Base-by-base conservation (phyloP, 2,329 filamentous ascomycete genomes). In the Neofusicoccum umdonicola region DNA sequence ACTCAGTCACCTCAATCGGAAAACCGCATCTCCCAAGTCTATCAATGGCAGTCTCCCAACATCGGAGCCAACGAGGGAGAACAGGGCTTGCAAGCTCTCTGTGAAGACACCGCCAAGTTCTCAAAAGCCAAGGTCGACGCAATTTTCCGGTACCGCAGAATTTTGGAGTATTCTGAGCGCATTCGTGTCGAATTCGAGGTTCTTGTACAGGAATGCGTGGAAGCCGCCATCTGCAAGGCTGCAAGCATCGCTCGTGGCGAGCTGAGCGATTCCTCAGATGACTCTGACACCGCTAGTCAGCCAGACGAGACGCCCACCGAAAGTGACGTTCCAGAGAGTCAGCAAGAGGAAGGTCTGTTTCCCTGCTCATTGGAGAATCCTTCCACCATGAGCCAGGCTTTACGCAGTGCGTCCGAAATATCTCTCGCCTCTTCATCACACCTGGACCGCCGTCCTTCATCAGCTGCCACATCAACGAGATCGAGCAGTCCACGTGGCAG, bases 1-100 rank as follows among this genome's bases (percentile, higher is more conserved):
- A 97, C 94, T 0, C 91, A 97, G 74, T 99, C 95, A 4, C 95
- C 95, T 0, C 92, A 97, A 73, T 99, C 96, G 0, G 95, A 99
- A 75, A 95, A 92, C 48, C 89, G 94, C 37, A 96, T 98, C 70
- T 91, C 91, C 1, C 95, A 99, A 76, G 93, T 99, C 5, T 77
- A 96, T 69, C 93, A 97, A 75, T 99, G 96, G 95, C 93, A 97
- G 73, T 97, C 94, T 4, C 95, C 95, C 0, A 93, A 92, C 71
- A 90, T 90, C 57, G 94, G 94, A 72, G 54, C 93, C 0, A 80
- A 97, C 15, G 95, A 99, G 67, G 93, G 97, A 74, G 94, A 98
- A 74, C 91, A 96, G 72, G 95, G 95, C 0, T 81, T 99, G 27
- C 90, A 92, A 42, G 78, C 93, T 31, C 81, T 99, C n/a, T 97